phyloP scores from a whole-genome alignment of 176 grass and related monocot species.

The bread wheat (Triticum aestivum) region IWGSC_CS_RefSeq_v2.1 NC_057796.1:274831925-274832424 shows the following conservation, averaged over 20 bases:
- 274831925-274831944: too few species aligned
- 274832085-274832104: background rate
- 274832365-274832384: background rate
- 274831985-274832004: too few species aligned
- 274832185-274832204: background rate
- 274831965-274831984: too few species aligned
- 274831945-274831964: too few species aligned
- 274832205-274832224: background rate
- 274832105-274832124: background rate
- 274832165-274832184: background rate
- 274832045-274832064: background rate
- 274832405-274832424: conserved; percentile 11
- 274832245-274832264: background rate
- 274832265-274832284: background rate
- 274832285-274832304: background rate
- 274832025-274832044: background rate
- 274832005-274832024: too few species aligned
- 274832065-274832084: background rate
- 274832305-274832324: background rate
- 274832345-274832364: conserved; percentile 1
- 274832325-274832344: background rate
- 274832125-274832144: background rate
- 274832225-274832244: background rate
- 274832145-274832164: background rate
- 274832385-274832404: background rate